Percentiles rank a stretch among this genome's conserved stretches.
phyloP scores from a whole-genome alignment of 208 protist species.

The Trypanosoma avium region DNA sequence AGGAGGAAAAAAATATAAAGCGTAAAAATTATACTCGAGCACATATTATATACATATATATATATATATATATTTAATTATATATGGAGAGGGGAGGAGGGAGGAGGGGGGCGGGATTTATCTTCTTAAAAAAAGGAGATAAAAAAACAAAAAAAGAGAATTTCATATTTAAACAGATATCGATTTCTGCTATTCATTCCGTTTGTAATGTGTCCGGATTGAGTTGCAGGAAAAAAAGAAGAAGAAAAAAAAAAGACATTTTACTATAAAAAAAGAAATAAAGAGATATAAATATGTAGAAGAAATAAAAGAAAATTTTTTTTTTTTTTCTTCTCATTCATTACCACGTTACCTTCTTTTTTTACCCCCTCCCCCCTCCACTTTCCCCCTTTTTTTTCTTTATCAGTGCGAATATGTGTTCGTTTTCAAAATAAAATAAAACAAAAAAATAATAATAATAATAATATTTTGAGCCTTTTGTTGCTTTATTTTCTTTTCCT shows the following conservation, averaged over 20 bases:
- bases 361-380: not conserved
- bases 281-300: too few species aligned
- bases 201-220: too few species aligned
- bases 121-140: too few species aligned
- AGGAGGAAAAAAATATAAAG: conserved; percentile 5
- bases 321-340: not conserved
- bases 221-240: not conserved
- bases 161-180: too few species aligned
- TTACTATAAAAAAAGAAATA: too few species aligned
- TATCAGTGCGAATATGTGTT: not conserved
- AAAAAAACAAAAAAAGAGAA: too few species aligned
- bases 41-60: conserved; percentile 27
- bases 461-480: too few species aligned
- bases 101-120: too few species aligned
- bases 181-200: too few species aligned
- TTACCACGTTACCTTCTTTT: not conserved
- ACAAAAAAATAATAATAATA: not conserved
- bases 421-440: conserved; percentile 5
- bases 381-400: conserved; percentile 4
- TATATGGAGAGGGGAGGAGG: too few species aligned
- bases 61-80: conserved; percentile 27
- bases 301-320: not conserved
- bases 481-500: too few species aligned
- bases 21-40: too few species aligned
- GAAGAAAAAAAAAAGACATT: not conserved